Percentiles rank a stretch among this genome's conserved stretches.
Evolutionary conservation across 1,284 basidiomycete species (phyloP).

Genomic region (Leccinum huronense): DNA sequence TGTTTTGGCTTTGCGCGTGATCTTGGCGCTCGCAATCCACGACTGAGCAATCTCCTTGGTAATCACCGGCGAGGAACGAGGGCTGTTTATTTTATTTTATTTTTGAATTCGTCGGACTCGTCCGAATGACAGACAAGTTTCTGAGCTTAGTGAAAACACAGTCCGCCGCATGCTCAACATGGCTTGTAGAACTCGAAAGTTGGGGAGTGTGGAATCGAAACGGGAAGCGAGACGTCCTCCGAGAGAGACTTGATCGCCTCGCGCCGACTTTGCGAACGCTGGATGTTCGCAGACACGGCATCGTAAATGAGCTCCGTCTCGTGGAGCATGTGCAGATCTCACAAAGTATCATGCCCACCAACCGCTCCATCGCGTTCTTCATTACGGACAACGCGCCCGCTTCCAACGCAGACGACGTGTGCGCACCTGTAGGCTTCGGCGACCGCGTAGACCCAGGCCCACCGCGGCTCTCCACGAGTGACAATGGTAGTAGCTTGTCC

Average conservation of each 20-base stretch:
- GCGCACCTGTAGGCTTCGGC: too few relatives aligned
- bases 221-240: constrained; percentile 50
- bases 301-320: constrained; percentile 83
- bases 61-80: constrained; percentile 39
- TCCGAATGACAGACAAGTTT: constrained; percentile 18
- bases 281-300: constrained; percentile 39
- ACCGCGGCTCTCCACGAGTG: too few relatives aligned
- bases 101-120: constrained; percentile 14
- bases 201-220: constrained; percentile 79
- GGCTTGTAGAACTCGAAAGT: constrained; percentile 90
- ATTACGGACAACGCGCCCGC: too few relatives aligned
- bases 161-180: constrained; percentile 89
- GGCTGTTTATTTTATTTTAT: constrained; percentile 12
- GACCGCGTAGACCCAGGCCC: too few relatives aligned
- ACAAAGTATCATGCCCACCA: constrained; percentile 41
- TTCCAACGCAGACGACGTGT: too few relatives aligned
- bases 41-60: constrained; percentile 71
- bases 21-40: constrained; percentile 94
- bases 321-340: constrained; percentile 86
- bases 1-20: constrained; percentile 84
- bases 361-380: too few relatives aligned
- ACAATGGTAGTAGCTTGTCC: too few relatives aligned
- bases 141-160: constrained; percentile 73
- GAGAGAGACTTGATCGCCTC: constrained; percentile 29
- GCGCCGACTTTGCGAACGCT: constrained; percentile 38